These are phyloP conservation scores for Chloromonas sp. DNA, from an alignment of 163 green algal genomes.

Conservation along the genomic window DNA sequence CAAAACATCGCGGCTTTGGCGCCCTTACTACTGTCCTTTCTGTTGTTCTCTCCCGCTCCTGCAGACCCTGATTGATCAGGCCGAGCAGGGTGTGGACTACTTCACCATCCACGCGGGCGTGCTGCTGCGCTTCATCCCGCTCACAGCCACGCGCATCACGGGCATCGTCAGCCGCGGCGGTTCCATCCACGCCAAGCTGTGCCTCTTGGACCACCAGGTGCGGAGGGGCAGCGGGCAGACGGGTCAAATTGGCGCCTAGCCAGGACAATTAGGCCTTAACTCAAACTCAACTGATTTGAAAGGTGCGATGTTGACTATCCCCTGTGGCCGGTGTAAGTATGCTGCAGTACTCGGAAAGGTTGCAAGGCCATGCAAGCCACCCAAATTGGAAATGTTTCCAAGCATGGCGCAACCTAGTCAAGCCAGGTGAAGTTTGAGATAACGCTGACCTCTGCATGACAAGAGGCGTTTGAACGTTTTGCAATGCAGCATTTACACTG, in stretches of 20 bases:
- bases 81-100: constrained; percentile 88
- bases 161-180: constrained; percentile 90
- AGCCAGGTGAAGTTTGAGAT: no score
- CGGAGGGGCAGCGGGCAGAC: neutral
- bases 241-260: no score
- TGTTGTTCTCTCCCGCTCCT: neutral
- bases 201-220: constrained; percentile 46
- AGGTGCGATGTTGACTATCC: neutral
- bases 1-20: no score
- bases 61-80: constrained; percentile 2
- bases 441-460: no score
- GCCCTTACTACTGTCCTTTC: no score
- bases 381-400: no score
- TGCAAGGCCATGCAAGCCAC: no score
- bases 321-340: neutral
- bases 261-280: no score
- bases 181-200: constrained; percentile 94
- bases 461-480: no score
- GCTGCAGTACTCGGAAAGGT: neutral
- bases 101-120: constrained; percentile 95
- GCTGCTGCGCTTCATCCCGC: constrained; percentile 81
- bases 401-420: no score
- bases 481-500: no score
- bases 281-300: neutral
- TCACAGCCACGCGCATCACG: constrained; percentile 87